phyloP scores from a whole-genome alignment of 208 protist species.

The Trichomonas gallinae region DNA sequence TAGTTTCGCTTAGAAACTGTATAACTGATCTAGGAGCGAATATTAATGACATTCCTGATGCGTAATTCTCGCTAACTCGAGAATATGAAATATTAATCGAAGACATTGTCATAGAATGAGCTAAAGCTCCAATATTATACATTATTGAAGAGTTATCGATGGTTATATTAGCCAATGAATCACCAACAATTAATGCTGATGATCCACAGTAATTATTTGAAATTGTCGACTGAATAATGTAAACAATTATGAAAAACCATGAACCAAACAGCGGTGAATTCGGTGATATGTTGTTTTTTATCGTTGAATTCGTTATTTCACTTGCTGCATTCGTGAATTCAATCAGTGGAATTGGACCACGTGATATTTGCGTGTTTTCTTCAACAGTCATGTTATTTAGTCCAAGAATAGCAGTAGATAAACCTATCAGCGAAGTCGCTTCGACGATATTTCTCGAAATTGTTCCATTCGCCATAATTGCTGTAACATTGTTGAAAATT shows the following conservation, averaged over 20 bases:
- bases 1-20: neutral
- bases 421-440: neutral
- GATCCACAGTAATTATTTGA: neutral
- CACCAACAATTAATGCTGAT: slow-evolving; percentile 19
- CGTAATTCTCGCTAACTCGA: neutral
- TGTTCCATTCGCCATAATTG: neutral
- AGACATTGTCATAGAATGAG: neutral
- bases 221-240: neutral
- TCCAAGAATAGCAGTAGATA: neutral
- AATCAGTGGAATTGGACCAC: neutral
- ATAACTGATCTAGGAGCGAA: neutral
- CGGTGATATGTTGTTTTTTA: neutral
- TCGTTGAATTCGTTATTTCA: neutral
- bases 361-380: neutral
- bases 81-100: neutral
- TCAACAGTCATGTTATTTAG: neutral
- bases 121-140: neutral
- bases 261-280: neutral
- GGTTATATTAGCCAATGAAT: neutral
- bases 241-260: slow-evolving; percentile 6
- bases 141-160: neutral
- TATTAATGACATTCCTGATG: neutral
- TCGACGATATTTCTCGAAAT: neutral
- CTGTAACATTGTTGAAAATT: neutral
- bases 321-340: neutral